Base-by-base conservation (phyloP, 768 basidiomycete species). In the Crucibulum laeve region DNA sequence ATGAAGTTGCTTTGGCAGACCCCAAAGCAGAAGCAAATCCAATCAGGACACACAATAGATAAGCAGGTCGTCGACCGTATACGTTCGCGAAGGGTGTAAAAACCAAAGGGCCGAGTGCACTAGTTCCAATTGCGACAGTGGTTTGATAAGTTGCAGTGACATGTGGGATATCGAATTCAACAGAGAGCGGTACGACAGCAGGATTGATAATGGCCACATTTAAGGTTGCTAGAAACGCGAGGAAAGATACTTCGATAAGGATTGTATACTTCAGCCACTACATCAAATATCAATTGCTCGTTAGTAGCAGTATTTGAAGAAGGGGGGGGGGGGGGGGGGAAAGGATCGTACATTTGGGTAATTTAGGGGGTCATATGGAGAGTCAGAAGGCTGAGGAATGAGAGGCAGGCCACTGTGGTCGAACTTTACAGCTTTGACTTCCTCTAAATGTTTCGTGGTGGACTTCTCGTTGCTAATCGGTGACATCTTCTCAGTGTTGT, bases 141-240 rank as follows among this genome's bases (percentile, higher is more conserved):
- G 67, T 68, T 47, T 70, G 68, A 48, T 70, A 70, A 14, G 69
- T 69, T 4, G 61, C 69, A 1, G 57, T 64, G 14, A 69, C 68
- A 30, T 53, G 60, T 0, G 63, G 30, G 19, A 69, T 65, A 17
- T 53, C 44, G 39, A 70, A 67, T 45, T 69, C 68, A 24, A 58
- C 50, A 5, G 69, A 58, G 4, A 72, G 55, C 18, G 63, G 60
- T 3, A 65, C 62, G 11, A 66, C 64, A 25, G 69, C 65, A 10
- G 68, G 65, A 36, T 68, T 69, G 43, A 67, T 59, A 18, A 65
- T 62, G 4, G 65, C 60, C 32, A 64, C 59, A 33, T 68, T 70
- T 22, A 70, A 52, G 8, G 66, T 68, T 5, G 65, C 63, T 2
- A 68, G 48, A 39, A 63, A 63, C 8, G 69, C 64, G 3, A 70